Evolutionary conservation across 768 basidiomycete species (phyloP).

Genomic region (Kwoniella botswanensis): DNA sequence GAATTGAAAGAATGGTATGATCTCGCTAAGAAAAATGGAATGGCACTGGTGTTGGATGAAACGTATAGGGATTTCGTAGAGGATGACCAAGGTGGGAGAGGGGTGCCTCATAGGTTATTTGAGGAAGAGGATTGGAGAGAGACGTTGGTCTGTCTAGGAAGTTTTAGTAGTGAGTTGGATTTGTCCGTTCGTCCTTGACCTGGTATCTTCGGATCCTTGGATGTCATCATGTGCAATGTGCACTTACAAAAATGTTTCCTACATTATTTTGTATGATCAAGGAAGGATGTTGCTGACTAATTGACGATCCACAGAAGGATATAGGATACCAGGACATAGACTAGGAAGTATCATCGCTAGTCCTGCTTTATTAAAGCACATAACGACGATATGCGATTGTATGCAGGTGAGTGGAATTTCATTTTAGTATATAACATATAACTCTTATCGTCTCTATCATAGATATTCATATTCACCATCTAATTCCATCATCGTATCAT

Average conservation of each 20-base stretch:
- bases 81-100: conserved; percentile 20
- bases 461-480: too few species aligned
- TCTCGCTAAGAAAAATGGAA: conserved; percentile 64
- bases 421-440: too few species aligned
- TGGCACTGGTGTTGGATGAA: conserved; percentile 82
- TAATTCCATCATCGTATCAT: too few species aligned
- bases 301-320: conserved; percentile 46
- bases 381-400: conserved; percentile 73
- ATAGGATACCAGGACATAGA: conserved; percentile 71
- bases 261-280: too few species aligned
- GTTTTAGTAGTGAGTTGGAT: conserved; percentile 74
- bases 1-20: conserved; percentile 68
- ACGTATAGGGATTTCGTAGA: conserved; percentile 81
- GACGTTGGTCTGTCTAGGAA: conserved; percentile 72
- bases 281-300: too few species aligned
- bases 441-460: too few species aligned
- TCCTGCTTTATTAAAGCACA: conserved; percentile 63
- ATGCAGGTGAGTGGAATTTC: conserved; percentile 69
- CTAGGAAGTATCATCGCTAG: conserved; percentile 74
- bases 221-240: too few species aligned
- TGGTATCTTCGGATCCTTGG: too few species aligned
- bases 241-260: too few species aligned
- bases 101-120: conserved; percentile 55
- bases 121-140: conserved; percentile 65
- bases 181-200: not conserved